Percentiles rank a stretch among this genome's conserved stretches.
phyloP scores from a whole-genome alignment of 306 rosid species.

The Prinsepia uniflora region DNA sequence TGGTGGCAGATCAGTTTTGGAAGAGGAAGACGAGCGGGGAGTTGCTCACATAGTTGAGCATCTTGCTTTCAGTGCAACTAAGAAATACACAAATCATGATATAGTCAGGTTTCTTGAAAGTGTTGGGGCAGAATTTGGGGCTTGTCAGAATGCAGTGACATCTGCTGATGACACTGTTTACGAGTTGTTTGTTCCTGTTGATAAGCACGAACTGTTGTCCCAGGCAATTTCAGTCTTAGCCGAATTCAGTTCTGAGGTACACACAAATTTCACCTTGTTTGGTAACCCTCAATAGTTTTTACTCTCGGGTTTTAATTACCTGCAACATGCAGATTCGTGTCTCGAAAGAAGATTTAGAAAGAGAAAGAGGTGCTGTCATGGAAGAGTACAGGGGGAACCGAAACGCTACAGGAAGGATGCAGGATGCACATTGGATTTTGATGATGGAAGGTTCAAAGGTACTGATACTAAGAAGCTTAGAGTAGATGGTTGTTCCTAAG shows the following conservation, averaged over 20 bases:
- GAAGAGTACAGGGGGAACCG: constrained; percentile 88
- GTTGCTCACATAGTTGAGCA: constrained; percentile 97
- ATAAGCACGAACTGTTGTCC: constrained; percentile 75
- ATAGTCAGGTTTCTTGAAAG: constrained; percentile 86
- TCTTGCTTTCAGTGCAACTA: constrained; percentile 91
- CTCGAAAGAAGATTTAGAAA: constrained; percentile 74
- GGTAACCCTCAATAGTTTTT: background rate
- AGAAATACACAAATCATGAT: constrained; percentile 78
- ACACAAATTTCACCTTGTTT: background rate
- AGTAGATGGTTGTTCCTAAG: background rate
- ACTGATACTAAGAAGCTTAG: constrained; percentile 5
- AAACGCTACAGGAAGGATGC: constrained; percentile 92
- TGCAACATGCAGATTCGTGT: constrained; percentile 63
- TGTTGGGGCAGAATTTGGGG: constrained; percentile 90
- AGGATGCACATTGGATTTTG: constrained; percentile 87
- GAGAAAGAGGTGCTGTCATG: constrained; percentile 95
- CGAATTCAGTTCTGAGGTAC: constrained; percentile 93
- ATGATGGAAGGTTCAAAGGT: constrained; percentile 96
- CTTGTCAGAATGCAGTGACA: constrained; percentile 92
- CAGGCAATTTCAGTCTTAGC: constrained; percentile 85
- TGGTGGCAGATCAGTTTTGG: constrained; percentile 86
- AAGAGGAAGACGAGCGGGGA: constrained; percentile 96
- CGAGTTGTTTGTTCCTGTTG: constrained; percentile 91
- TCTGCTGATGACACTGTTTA: constrained; percentile 82
- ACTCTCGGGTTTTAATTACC: constrained; percentile 1